Base-by-base conservation (phyloP, 129 eudicot genomes). In the Deinandra increscens region DNA sequence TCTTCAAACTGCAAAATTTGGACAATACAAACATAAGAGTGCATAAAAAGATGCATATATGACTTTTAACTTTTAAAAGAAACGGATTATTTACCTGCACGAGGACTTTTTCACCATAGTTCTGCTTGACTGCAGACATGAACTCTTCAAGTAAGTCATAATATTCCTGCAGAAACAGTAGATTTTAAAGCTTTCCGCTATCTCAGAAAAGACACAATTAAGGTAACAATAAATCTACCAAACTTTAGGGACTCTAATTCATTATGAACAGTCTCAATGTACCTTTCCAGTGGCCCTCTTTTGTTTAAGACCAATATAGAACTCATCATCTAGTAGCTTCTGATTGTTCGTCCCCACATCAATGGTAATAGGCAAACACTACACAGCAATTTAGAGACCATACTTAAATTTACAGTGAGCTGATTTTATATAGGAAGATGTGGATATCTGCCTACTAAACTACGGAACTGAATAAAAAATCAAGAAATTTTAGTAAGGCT, bases 91-190 rank as follows among this genome's bases (percentile, higher is more conserved):
- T 39, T 70, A 90, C 95, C 97, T 90, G 96, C 36, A 91, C 79
- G 75, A 91, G 97, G 71, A 91, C 96, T 77, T 91, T 91, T 75
- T 91, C 97, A 37, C 97, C 96, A 70, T 88, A 91, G 78, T 86
- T 88, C 63, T 91, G 96, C 79, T 91, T 91, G 17, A 91, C 96
- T 29, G 97, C 96, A 64, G 82, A 73, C 96, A 88, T 88, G 78
- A 91, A 91, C 70, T 91, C 97, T 56, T 87, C 76, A 41, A 91
- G 77, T 39, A 91, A 78, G 67, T 91, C 88, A 9, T 82, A 83
- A 56, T 91, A 91, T 82, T 91, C 97, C 97, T 91, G 82, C 36
- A 75, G 66, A 71, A 51, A 9, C 46, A 5, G 11, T 63, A 19
- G 50, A 56, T 45, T 6, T 45, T 45, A 42, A n/a, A 75, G 7